Percentiles rank a stretch among this genome's conserved stretches.
These are phyloP conservation scores for Paraphaeosphaeria minitans DNA, from an alignment of 2,329 filamentous ascomycete species.

Conservation along the genomic window DNA sequence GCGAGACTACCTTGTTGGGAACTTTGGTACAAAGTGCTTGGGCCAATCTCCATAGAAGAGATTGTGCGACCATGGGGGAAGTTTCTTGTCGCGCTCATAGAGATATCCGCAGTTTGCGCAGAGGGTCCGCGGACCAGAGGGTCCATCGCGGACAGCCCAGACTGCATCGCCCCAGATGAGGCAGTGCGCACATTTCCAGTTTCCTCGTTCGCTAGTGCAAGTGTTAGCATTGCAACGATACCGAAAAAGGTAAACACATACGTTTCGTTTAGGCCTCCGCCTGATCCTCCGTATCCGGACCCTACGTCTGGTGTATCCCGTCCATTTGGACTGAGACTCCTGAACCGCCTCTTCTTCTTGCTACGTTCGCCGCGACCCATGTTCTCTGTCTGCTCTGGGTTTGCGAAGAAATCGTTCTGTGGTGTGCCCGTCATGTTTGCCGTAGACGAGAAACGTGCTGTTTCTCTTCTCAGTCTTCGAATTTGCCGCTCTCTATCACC, in stretches of 20 bases:
- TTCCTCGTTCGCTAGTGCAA: constrained; percentile 67
- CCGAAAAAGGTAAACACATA: constrained; percentile 26
- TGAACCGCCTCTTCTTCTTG: constrained; percentile 93
- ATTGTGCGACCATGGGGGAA: constrained; percentile 77
- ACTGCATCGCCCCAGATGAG: constrained; percentile 85
- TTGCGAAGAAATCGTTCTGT: constrained; percentile 64
- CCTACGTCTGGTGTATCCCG: constrained; percentile 79
- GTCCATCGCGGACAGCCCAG: constrained; percentile 94
- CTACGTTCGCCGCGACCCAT: constrained; percentile 91
- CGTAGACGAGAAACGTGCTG: constrained; percentile 87
- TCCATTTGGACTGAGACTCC: constrained; percentile 82
- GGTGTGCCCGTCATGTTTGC: constrained; percentile 78
- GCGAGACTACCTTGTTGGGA: constrained; percentile 19
- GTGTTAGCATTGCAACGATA: constrained; percentile 19
- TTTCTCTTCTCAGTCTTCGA: constrained; percentile 83
- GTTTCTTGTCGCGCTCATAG: constrained; percentile 83
- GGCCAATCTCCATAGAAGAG: constrained; percentile 61
- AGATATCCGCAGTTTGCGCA: constrained; percentile 92
- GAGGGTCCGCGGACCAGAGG: constrained; percentile 78
- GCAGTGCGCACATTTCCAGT: constrained; percentile 90
- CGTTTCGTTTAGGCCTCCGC: constrained; percentile 58
- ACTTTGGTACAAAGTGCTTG: constrained; percentile 29
- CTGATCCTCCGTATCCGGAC: constrained; percentile 72
- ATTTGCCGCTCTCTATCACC: constrained; percentile 92
- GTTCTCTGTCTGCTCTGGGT: constrained; percentile 65